phyloP scores from a whole-genome alignment of 2,329 filamentous ascomycete genomes.

The Xylaria sp. region DNA sequence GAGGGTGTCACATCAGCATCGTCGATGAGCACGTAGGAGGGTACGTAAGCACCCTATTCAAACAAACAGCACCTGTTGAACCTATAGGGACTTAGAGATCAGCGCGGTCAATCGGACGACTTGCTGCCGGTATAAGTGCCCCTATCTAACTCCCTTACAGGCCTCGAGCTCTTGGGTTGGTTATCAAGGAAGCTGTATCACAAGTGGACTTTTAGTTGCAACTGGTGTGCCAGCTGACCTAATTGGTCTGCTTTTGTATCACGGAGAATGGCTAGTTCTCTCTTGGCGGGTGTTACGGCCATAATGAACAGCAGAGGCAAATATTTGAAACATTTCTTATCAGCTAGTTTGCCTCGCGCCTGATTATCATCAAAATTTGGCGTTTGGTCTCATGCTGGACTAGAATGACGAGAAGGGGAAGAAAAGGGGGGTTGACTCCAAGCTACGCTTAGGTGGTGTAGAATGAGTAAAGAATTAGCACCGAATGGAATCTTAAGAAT shows the following conservation, averaged over 20 bases:
- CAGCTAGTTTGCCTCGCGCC: neutral
- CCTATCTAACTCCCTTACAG: no score
- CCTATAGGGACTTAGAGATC: neutral
- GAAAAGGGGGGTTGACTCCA: no score
- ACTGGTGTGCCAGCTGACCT: neutral
- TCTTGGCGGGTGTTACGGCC: neutral
- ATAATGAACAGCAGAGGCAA: no score
- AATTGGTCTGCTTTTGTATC: no score
- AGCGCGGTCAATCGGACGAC: neutral
- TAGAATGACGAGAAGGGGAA: no score
- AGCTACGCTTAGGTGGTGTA: no score
- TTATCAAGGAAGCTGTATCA: neutral
- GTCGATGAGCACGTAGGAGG: neutral
- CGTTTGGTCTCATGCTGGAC: no score
- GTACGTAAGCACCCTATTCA: neutral
- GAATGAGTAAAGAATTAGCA: no score
- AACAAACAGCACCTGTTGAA: neutral
- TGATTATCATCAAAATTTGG: no score
- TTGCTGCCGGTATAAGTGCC: no score
- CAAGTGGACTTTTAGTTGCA: neutral
- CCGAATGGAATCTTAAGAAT: no score
- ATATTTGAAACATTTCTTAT: neutral
- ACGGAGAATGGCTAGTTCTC: no score
- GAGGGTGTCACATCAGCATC: neutral
- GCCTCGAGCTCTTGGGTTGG: neutral